phyloP scores from a whole-genome alignment of 371 early-diverging fungal genomes.

The Dichotomocladium elegans region DNA sequence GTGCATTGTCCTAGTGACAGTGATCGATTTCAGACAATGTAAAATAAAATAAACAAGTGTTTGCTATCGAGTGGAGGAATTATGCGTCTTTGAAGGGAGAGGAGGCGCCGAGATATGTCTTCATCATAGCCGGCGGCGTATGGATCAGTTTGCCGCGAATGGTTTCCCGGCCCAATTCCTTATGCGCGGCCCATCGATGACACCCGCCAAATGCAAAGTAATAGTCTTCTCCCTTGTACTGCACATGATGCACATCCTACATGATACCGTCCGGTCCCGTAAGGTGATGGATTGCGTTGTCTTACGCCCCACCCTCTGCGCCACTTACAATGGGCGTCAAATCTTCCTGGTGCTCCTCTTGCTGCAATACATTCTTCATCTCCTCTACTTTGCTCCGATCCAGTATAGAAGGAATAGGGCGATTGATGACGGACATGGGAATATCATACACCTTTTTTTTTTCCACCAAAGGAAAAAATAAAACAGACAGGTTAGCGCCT shows the following conservation, averaged over 20 bases:
- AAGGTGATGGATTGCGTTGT: too few species aligned
- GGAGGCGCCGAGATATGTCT: conserved; percentile 36
- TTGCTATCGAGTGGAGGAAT: too few species aligned
- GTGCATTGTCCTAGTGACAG: conserved; percentile 22
- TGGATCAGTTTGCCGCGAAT: conserved; percentile 40
- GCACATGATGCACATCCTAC: conserved; percentile 40
- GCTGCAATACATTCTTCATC: conserved; percentile 29
- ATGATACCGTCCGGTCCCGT: too few species aligned
- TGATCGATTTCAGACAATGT: conserved; percentile 14
- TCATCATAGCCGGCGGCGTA: conserved; percentile 37
- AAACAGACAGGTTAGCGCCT: neutral
- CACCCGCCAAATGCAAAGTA: conserved; percentile 51
- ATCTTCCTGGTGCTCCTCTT: conserved; percentile 24
- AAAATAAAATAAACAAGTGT: neutral
- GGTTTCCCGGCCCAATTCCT: conserved; percentile 31
- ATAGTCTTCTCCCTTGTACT: conserved; percentile 37
- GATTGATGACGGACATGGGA: conserved; percentile 37
- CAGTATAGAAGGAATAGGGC: conserved; percentile 41
- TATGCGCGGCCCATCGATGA: conserved; percentile 49
- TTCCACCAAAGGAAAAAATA: neutral
- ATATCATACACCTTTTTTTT: conserved; percentile 32
- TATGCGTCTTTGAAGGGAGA: conserved; percentile 36
- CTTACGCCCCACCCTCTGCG: too few species aligned
- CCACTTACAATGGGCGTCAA: conserved; percentile 41
- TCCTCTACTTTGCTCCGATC: conserved; percentile 38